Base-by-base conservation (phyloP, 805 yeast species). In the Ogataea minuta region DNA sequence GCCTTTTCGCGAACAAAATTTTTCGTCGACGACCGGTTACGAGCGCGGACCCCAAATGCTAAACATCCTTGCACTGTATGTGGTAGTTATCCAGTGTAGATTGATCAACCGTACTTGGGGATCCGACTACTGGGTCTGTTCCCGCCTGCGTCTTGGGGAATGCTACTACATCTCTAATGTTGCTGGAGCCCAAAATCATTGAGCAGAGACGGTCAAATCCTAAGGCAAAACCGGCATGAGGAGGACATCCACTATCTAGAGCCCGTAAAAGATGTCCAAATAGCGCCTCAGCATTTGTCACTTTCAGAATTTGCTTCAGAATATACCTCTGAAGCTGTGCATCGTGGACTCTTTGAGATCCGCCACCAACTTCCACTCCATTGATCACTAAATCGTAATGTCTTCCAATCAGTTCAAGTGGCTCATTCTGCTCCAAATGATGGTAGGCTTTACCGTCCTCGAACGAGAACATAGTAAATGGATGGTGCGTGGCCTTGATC, bases 301-400 rank as follows among this genome's bases (percentile, higher is more conserved):
- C 81, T 6, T 72, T 63, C 21, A 93, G 68, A 9, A 91, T 69
- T 16, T 77, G 61, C 31, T 79, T 67, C 51, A 93, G 80, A 4
- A 93, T 74, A 57, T 68, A 86, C 40, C 73, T 70, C 61, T 93
- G 99, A 20, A 93, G 66, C 9, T 66, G 70, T 0, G 93, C 72
- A 57, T 89, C 96, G 57, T 93, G 99, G 13, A 93, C 76, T 77
- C 99, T 87, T 47, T 95, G 73, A 5, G 96, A 87, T 0, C 99
- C 99, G 13, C 99, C 99, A 19, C 99, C 99, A 2, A 90, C 74
- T 58, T 93, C 99, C 6, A 85, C 87, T 2, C 99, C 99, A 54
- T 91, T 91, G 26, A 93, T 67, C 1, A 93, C 99, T 11, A 93
- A 64, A 58, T 93, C 99, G 59, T 89, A 93, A 61, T 93, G 99